Conservation (phyloP, 2,329 filamentous ascomycete species). For the Monosporascus sp. region DNA sequence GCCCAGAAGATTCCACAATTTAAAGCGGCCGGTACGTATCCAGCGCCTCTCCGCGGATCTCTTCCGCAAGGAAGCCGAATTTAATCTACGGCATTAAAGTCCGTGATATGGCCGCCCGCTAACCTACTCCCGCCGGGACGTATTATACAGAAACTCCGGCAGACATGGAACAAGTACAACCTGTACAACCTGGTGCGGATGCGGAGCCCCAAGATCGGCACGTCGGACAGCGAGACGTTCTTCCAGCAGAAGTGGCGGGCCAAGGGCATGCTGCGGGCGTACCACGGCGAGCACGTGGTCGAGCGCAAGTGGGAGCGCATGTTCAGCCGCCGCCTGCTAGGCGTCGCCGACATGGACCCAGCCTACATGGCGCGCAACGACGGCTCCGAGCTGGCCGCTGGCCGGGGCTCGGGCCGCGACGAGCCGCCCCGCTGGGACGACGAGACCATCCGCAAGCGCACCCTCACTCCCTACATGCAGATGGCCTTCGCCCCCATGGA, state of each 20-base stretch:
- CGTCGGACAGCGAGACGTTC: constrained; percentile 55
- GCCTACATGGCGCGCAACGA: constrained; percentile 73
- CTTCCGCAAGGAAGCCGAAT: too few relatives aligned
- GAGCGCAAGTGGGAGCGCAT: constrained; percentile 93
- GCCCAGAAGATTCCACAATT: constrained; percentile 59
- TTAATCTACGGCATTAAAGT: too few relatives aligned
- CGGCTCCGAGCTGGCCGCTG: constrained; percentile 76
- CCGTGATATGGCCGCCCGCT: neutral
- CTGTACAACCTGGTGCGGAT: constrained; percentile 76
- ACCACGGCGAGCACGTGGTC: constrained; percentile 91
- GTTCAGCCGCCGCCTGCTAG: constrained; percentile 75
- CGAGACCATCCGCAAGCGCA: neutral
- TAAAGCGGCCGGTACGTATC: constrained; percentile 57
- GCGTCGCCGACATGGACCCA: constrained; percentile 81
- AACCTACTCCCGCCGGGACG: constrained; percentile 1
- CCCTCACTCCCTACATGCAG: constrained; percentile 83
- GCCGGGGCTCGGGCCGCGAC: constrained; percentile 70
- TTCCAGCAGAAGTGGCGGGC: constrained; percentile 98
- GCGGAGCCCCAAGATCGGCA: constrained; percentile 35
- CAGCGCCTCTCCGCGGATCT: neutral
- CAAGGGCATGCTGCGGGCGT: constrained; percentile 76
- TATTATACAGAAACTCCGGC: constrained; percentile 70
- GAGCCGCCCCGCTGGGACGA: constrained; percentile 12
- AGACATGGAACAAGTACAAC: constrained; percentile 97
- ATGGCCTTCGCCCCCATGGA: constrained; percentile 94